Percentiles rank a stretch among this genome's conserved stretches.
These are phyloP conservation scores for Gossypium herbaceum DNA, from an alignment of 345 rosid genomes.

Conservation along the genomic window DNA sequence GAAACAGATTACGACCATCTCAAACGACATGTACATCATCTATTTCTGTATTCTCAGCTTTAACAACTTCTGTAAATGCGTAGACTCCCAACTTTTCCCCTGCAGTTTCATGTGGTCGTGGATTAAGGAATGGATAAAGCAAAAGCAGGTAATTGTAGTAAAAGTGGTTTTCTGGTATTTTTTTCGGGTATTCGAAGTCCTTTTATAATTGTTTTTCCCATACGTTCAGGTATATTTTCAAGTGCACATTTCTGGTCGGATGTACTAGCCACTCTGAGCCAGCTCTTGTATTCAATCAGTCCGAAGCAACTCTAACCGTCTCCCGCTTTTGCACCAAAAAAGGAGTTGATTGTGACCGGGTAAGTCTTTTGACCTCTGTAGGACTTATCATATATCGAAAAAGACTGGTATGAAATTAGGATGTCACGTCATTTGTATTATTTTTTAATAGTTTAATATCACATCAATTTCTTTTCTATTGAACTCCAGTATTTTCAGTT, in stretches of 20 bases:
- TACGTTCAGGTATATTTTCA: slow-evolving; percentile 27
- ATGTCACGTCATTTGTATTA: no score
- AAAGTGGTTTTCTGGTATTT: background rate
- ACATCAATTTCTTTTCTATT: no score
- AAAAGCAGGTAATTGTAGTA: slow-evolving; percentile 15
- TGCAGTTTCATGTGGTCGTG: slow-evolving; percentile 45
- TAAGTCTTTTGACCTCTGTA: background rate
- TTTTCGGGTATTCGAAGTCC: background rate
- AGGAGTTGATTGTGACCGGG: background rate
- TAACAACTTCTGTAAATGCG: slow-evolving; percentile 45
- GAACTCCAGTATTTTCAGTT: no score
- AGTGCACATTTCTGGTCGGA: slow-evolving; percentile 19
- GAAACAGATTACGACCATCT: slow-evolving; percentile 81
- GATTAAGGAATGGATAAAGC: slow-evolving; percentile 28
- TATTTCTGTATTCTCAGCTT: slow-evolving; percentile 69
- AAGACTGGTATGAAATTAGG: no score
- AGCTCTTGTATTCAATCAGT: slow-evolving; percentile 67
- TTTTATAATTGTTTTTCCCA: slow-evolving; percentile 5
- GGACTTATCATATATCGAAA: no score
- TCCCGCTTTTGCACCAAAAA: slow-evolving; percentile 51
- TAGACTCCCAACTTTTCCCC: slow-evolving; percentile 70
- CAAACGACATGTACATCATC: slow-evolving; percentile 70
- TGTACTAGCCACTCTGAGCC: slow-evolving; percentile 74
- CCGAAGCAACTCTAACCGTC: slow-evolving; percentile 47
- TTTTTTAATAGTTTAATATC: no score